Base-by-base conservation (phyloP, 345 rosid species). In the Pugionium cornutum region DNA sequence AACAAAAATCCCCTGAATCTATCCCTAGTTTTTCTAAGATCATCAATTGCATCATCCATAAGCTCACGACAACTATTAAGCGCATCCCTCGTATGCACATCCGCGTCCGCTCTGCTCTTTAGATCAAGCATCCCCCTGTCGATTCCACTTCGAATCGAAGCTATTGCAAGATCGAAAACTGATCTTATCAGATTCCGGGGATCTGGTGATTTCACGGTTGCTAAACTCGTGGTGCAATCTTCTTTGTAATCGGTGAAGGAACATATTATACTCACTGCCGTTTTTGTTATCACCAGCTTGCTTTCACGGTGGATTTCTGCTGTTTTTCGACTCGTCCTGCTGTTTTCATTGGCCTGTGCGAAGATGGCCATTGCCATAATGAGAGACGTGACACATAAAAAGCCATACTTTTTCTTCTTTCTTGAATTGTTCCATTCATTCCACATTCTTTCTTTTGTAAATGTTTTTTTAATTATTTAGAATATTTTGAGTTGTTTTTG, bases 221-320 rank as follows among this genome's bases (percentile, higher is more conserved):
- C 25, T 0, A 92, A 83, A 72, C 80, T 80, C 1, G 36, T 25
- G 26, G 70, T 70, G 44, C 98, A 89, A 0, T 83, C 75, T 49
- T 80, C 39, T 43, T 47, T 81, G 41, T 89, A 87, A 60, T 86
- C 92, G 1, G 89, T 82, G 1, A 88, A 82, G 39, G 84, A 67
- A 61, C 98, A 92, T 30, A 92, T 78, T 9, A 82, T 53, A 36
- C 53, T 64, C 25, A 87, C 70, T 0, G 85, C 78, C 1, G 68
- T 61, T 25, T 30, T 74, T 46, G 52, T 41, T 56, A 74, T 40
- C 28, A 74, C 0, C 2, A 74, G 64, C 52, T 67, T 66, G 26
- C 48, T 46, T 67, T 56, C 64, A 8, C 53, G 63, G 30, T 74
- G 56, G 5, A 73, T 60, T 44, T 65, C 70, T 29, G 9, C 18